Evolutionary conservation across 169 alveolate species (phyloP).

Genomic region (Perkinsus chesapeaki): DNA sequence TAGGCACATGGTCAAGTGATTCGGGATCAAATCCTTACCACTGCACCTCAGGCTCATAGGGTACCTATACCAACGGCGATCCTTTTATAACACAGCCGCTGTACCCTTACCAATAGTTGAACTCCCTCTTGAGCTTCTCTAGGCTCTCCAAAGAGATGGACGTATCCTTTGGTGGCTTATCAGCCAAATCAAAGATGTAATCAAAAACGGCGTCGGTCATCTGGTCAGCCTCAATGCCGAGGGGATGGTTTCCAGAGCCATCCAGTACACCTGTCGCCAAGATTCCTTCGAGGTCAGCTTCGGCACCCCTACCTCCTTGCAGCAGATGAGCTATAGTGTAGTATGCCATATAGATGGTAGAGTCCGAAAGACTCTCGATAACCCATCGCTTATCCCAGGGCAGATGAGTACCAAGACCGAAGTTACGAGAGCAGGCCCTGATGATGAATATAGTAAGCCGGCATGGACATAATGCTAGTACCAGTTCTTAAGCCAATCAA

Average conservation of each 20-base stretch:
- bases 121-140: slow-evolving; percentile 75
- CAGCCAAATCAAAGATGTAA: slow-evolving; percentile 77
- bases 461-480: not conserved
- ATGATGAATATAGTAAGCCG: not conserved
- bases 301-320: slow-evolving; percentile 52
- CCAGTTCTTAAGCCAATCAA: slow-evolving; percentile 45
- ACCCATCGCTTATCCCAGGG: slow-evolving; percentile 87
- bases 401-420: slow-evolving; percentile 95
- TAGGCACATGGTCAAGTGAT: slow-evolving; percentile 95
- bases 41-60: slow-evolving; percentile 85
- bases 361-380: slow-evolving; percentile 96
- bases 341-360: slow-evolving; percentile 98
- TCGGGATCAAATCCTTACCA: slow-evolving; percentile 96
- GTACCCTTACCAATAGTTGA: slow-evolving; percentile 85
- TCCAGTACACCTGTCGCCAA: not conserved
- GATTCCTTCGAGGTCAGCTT: not conserved
- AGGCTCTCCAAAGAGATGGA: slow-evolving; percentile 49
- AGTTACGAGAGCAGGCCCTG: slow-evolving; percentile 90
- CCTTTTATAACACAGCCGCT: slow-evolving; percentile 25
- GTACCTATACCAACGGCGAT: slow-evolving; percentile 23
- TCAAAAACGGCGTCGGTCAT: slow-evolving; percentile 89
- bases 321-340: slow-evolving; percentile 95
- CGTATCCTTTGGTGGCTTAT: slow-evolving; percentile 57
- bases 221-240: slow-evolving; percentile 67
- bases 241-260: not conserved